phyloP scores from a whole-genome alignment of 306 rosid genomes.

The Cajanus cajan region DNA sequence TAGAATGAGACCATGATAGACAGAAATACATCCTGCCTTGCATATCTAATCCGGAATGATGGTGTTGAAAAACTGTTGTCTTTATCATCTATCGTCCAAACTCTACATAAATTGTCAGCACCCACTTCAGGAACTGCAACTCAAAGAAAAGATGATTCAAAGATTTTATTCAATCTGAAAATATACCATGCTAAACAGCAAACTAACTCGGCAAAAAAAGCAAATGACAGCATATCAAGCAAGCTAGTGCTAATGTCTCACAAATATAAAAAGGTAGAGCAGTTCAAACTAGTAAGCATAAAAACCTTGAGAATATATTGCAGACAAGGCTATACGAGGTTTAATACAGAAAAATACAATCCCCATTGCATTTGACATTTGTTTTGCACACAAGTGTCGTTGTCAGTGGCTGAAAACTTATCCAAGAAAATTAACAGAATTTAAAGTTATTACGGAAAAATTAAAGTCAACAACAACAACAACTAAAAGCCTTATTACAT shows the following conservation, averaged over 20 bases:
- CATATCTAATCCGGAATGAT: conserved; percentile 75
- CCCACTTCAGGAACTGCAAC: conserved; percentile 70
- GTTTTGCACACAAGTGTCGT: neutral
- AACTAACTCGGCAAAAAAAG: neutral
- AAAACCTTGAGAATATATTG: neutral
- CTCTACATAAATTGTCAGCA: conserved; percentile 60
- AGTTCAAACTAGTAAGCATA: neutral
- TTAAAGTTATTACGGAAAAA: neutral
- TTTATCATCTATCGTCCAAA: conserved; percentile 80
- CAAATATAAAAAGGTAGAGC: neutral
- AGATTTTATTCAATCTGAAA: conserved; percentile 10
- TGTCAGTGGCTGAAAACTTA: neutral
- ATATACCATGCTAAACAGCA: neutral
- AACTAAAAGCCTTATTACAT: neutral
- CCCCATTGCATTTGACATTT: neutral
- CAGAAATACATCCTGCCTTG: conserved; percentile 78
- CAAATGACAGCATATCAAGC: neutral
- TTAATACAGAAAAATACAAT: neutral
- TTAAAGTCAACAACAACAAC: neutral
- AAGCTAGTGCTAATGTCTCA: neutral
- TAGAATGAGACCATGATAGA: conserved; percentile 82
- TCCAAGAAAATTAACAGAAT: neutral
- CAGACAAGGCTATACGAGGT: neutral
- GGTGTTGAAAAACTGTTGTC: conserved; percentile 89
- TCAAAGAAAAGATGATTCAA: conserved; percentile 29